phyloP scores from a whole-genome alignment of 164 flowering plant genomes.

The Cinnamomum chago region DNA sequence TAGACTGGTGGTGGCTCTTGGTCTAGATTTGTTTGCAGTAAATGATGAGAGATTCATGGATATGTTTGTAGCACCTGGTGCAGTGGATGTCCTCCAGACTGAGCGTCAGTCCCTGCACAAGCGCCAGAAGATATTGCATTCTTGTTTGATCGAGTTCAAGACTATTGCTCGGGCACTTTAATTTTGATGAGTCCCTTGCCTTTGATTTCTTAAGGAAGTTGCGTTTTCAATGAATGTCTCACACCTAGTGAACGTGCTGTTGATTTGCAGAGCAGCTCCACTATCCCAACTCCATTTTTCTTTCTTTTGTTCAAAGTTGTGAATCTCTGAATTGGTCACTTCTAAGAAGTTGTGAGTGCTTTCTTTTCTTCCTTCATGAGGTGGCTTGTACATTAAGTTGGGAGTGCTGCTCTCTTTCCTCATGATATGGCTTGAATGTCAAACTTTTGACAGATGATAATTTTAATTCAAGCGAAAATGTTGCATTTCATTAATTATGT shows the following conservation, averaged over 20 bases:
- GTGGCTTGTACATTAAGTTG: neutral
- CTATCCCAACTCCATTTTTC: no score
- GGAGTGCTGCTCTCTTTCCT: no score
- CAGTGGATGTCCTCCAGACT: conserved; percentile 66
- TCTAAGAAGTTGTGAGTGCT: neutral
- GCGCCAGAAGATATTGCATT: conserved; percentile 84
- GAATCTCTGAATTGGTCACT: neutral
- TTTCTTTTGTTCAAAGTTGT: neutral
- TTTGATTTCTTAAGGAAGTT: neutral
- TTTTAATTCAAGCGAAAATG: neutral
- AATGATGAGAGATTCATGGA: conserved; percentile 93
- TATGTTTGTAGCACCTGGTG: conserved; percentile 94
- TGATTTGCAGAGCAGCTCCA: neutral
- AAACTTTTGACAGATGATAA: no score
- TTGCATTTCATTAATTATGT: neutral
- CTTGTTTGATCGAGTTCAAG: conserved; percentile 90
- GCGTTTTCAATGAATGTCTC: neutral
- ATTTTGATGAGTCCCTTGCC: neutral
- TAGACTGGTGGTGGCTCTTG: conserved; percentile 72
- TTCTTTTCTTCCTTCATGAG: neutral
- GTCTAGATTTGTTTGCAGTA: conserved; percentile 86
- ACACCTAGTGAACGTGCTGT: neutral
- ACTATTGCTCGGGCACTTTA: conserved; percentile 66
- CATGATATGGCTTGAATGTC: no score
- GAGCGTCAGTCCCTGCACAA: conserved; percentile 82